Evolutionary conservation across 331 rosid genomes (phyloP).

Genomic region (Spiraea crenata): DNA sequence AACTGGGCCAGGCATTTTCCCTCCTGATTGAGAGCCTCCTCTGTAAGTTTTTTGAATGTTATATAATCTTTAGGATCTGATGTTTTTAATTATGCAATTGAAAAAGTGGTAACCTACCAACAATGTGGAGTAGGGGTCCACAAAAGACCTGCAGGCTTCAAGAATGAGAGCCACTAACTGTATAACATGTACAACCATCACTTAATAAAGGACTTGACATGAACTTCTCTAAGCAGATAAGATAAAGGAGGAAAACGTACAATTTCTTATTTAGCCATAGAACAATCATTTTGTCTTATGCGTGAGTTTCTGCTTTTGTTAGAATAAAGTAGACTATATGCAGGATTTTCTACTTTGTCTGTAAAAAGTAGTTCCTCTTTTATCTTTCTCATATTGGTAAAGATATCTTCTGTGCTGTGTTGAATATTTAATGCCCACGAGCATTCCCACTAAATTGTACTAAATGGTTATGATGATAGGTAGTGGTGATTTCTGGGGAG

Average conservation of each 20-base stretch:
- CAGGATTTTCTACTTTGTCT: constrained; percentile 1
- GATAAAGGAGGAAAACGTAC: too few relatives aligned
- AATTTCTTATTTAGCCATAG: too few relatives aligned
- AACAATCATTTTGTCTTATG: background rate
- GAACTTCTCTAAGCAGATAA: too few relatives aligned
- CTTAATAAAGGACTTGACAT: background rate
- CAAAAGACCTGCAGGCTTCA: background rate
- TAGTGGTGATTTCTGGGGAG: constrained; percentile 58
- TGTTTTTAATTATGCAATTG: too few relatives aligned
- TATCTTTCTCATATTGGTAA: background rate
- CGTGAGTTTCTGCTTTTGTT: background rate
- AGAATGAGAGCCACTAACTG: background rate
- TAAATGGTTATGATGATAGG: constrained; percentile 28
- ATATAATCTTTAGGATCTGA: too few relatives aligned
- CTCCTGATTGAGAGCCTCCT: too few relatives aligned
- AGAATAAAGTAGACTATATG: background rate
- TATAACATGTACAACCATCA: background rate
- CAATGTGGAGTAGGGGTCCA: background rate
- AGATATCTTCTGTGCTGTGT: constrained; percentile 9
- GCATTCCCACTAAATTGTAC: constrained; percentile 8
- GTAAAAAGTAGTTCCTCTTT: background rate
- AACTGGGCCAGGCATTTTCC: too few relatives aligned
- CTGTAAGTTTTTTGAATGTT: too few relatives aligned
- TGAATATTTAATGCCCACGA: constrained; percentile 6
- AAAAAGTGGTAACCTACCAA: background rate